Conservation (phyloP, 202 grass and related monocot genomes). For the Saccharum hybrid region DNA sequence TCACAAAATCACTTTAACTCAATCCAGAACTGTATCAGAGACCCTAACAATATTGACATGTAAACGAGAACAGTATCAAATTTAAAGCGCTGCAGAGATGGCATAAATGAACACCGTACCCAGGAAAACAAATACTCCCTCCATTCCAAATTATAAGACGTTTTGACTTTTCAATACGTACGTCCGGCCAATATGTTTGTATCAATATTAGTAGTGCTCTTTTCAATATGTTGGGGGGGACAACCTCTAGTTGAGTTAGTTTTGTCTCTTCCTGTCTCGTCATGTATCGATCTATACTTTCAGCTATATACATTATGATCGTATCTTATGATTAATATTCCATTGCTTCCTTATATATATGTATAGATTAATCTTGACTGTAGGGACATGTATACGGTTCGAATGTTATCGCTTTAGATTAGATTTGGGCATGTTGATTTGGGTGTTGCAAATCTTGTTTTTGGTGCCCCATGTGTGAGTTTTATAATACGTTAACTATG, state of each 20-base stretch:
- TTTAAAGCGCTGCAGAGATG: not conserved
- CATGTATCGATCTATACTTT: conserved; percentile 13
- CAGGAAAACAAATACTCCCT: no score
- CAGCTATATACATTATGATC: not conserved
- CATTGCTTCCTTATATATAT: not conserved
- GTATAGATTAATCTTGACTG: not conserved
- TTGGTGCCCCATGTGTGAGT: not conserved
- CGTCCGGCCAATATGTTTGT: no score
- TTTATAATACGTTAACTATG: not conserved
- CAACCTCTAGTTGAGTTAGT: not conserved
- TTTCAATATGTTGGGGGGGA: no score
- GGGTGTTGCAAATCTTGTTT: not conserved
- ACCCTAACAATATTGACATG: not conserved
- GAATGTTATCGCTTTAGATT: no score
- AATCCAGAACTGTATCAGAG: not conserved
- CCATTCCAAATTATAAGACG: no score
- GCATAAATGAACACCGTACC: not conserved
- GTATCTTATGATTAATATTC: conserved; percentile 39
- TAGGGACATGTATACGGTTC: not conserved
- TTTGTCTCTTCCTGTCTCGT: not conserved
- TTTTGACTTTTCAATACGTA: no score
- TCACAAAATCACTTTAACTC: not conserved
- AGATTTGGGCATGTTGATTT: no score
- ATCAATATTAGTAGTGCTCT: no score
- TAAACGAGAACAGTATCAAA: not conserved